These are phyloP conservation scores for Berberis vulgaris DNA, from an alignment of 164 flowering plant species.

Conservation along the genomic window DNA sequence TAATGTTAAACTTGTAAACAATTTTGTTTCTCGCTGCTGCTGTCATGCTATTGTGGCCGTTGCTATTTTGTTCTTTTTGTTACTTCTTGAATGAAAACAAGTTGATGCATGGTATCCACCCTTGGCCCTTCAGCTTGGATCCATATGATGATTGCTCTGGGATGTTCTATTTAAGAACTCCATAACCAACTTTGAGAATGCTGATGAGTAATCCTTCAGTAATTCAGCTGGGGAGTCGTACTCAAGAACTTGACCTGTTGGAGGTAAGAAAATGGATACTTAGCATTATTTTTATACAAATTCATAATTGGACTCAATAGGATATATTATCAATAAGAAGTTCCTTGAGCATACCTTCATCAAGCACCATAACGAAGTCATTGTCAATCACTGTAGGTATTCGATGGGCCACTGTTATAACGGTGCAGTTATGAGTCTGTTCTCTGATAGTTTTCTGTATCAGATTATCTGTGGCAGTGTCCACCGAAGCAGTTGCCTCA, in stretches of 20 bases:
- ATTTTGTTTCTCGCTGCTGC: no score
- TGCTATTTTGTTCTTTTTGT: no score
- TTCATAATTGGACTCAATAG: background rate
- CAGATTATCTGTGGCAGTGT: slow-evolving; percentile 66
- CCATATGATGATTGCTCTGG: no score
- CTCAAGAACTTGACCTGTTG: slow-evolving; percentile 63
- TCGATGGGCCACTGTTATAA: slow-evolving; percentile 80
- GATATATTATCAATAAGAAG: background rate
- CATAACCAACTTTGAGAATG: slow-evolving; percentile 59
- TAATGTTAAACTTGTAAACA: no score
- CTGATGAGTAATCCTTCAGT: slow-evolving; percentile 38
- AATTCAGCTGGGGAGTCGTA: slow-evolving; percentile 54
- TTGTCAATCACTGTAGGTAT: slow-evolving; percentile 72
- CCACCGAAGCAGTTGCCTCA: slow-evolving; percentile 89
- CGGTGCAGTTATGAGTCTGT: slow-evolving; percentile 57
- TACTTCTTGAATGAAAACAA: no score
- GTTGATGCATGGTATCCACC: no score
- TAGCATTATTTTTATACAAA: background rate
- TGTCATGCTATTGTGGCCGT: no score
- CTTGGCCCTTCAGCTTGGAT: no score
- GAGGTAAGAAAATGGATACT: background rate
- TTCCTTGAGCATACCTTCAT: slow-evolving; percentile 39
- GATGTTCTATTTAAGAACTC: slow-evolving; percentile 16
- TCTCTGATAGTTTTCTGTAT: slow-evolving; percentile 66
- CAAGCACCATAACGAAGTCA: slow-evolving; percentile 72